Percentiles rank a stretch among this genome's conserved stretches.
These are phyloP conservation scores for Creolimax fragrantissima DNA, from an alignment of 78 protist genomes.

Conservation along the genomic window DNA sequence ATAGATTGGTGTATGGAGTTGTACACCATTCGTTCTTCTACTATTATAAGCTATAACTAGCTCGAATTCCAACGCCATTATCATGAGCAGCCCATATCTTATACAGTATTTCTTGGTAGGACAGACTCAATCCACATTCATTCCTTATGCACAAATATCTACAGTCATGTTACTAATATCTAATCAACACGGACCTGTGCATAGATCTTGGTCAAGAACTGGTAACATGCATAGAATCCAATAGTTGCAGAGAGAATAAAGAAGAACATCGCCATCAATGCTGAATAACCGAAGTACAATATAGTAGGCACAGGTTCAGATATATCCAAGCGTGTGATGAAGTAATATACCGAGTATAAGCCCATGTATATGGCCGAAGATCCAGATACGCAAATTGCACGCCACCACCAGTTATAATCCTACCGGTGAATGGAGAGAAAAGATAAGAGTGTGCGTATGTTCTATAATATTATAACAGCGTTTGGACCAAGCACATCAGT, in stretches of 20 bases:
- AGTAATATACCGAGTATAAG: slow-evolving; percentile 79
- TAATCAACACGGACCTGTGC: slow-evolving; percentile 52
- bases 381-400: slow-evolving; percentile 81
- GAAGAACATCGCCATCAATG: slow-evolving; percentile 62
- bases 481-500: too few relatives aligned
- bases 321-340: slow-evolving; percentile 55
- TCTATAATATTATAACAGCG: not conserved
- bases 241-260: slow-evolving; percentile 40
- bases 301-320: slow-evolving; percentile 10
- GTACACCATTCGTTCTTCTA: not conserved
- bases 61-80: not conserved
- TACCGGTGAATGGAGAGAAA: not conserved
- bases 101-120: not conserved
- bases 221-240: slow-evolving; percentile 66
- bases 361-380: slow-evolving; percentile 78
- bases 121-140: too few relatives aligned
- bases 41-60: not conserved
- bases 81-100: not conserved
- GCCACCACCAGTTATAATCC: slow-evolving; percentile 97
- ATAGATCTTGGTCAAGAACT: slow-evolving; percentile 72
- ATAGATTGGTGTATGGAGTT: not conserved
- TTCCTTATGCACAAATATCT: not conserved
- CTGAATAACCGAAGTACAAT: slow-evolving; percentile 83
- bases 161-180: not conserved
- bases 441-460: not conserved